Conservation (phyloP, 2,329 filamentous ascomycete genomes). For the Colletotrichum nymphaeae region DNA sequence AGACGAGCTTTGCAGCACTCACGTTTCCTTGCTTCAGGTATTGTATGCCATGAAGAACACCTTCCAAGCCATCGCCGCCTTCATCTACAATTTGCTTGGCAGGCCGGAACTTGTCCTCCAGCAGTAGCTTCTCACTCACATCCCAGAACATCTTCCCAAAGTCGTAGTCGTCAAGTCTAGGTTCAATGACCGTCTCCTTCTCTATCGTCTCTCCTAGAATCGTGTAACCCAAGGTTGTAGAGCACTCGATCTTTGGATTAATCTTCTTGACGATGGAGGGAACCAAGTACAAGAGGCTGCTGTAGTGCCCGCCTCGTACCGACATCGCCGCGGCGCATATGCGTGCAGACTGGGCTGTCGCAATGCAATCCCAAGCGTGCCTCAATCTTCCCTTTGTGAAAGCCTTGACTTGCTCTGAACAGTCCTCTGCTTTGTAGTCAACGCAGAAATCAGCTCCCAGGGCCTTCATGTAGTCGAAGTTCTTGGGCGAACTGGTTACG, state of each 20-base stretch:
- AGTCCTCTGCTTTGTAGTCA: conserved; percentile 53
- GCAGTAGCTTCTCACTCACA: conserved; percentile 46
- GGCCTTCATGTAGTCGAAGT: conserved; percentile 51
- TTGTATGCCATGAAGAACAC: conserved; percentile 41
- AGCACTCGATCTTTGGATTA: conserved; percentile 48
- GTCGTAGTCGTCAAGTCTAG: conserved; percentile 44
- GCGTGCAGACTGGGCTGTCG: conserved; percentile 39
- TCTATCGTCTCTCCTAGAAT: conserved; percentile 50
- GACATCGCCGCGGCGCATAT: conserved; percentile 46
- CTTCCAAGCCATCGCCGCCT: conserved; percentile 45
- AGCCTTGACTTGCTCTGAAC: conserved; percentile 39
- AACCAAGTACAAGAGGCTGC: conserved; percentile 53
- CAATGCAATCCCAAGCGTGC: conserved; percentile 52
- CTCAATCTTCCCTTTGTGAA: conserved; percentile 41
- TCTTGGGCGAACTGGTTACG: conserved; percentile 51
- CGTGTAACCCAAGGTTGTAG: conserved; percentile 53
- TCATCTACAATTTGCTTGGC: conserved; percentile 44
- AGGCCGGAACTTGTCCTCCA: conserved; percentile 49
- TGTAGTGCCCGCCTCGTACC: conserved; percentile 46
- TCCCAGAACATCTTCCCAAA: conserved; percentile 52
- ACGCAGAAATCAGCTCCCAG: conserved; percentile 59
- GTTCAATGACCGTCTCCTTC: conserved; percentile 39
- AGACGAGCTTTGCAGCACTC: conserved; percentile 58
- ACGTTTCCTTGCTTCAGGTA: conserved; percentile 44
- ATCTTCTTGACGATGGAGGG: conserved; percentile 47